Conservation (phyloP, 352 stramenopile species). For the Globisporangium yorkense region DNA sequence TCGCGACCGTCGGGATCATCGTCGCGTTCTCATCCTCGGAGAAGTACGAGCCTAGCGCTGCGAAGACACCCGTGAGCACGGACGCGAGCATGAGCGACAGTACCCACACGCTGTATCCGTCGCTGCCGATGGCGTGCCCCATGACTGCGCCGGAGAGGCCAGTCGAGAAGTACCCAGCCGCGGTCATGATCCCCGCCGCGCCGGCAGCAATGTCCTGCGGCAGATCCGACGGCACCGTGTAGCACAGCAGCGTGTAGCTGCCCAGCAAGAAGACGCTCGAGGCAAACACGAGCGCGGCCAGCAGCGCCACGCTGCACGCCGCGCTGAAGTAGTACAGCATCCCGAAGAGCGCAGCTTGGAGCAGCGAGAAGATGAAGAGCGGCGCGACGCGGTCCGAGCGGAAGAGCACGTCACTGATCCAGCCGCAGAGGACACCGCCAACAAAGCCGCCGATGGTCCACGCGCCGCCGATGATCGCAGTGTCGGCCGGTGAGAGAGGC, state of each 20-base stretch:
- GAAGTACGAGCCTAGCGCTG: conserved; percentile 53
- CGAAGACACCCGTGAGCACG: conserved; percentile 50
- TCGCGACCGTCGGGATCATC: not conserved
- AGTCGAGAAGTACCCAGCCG: conserved; percentile 62
- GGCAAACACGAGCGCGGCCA: conserved; percentile 55
- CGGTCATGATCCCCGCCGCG: conserved; percentile 58
- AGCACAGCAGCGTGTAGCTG: conserved; percentile 72
- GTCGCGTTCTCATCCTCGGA: conserved; percentile 12
- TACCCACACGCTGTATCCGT: conserved; percentile 53
- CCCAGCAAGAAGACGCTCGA: conserved; percentile 66
- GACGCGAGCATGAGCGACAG: conserved; percentile 55
- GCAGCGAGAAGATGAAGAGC: conserved; percentile 66
- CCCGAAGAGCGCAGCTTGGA: conserved; percentile 48
- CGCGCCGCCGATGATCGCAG: conserved; percentile 56
- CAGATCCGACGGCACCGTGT: conserved; percentile 68
- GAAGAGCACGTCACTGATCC: conserved; percentile 67
- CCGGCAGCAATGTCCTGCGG: conserved; percentile 63
- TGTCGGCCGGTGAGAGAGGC: conserved; percentile 42
- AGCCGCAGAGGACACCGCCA: conserved; percentile 60
- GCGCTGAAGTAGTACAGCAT: conserved; percentile 54
- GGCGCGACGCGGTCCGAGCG: conserved; percentile 58
- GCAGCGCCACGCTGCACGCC: conserved; percentile 35
- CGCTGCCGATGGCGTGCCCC: conserved; percentile 47
- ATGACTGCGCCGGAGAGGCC: conserved; percentile 59
- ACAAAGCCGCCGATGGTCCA: conserved; percentile 77